Evolutionary conservation across 139 green algal species (phyloP).

Genomic region (Chlorella sp.): DNA sequence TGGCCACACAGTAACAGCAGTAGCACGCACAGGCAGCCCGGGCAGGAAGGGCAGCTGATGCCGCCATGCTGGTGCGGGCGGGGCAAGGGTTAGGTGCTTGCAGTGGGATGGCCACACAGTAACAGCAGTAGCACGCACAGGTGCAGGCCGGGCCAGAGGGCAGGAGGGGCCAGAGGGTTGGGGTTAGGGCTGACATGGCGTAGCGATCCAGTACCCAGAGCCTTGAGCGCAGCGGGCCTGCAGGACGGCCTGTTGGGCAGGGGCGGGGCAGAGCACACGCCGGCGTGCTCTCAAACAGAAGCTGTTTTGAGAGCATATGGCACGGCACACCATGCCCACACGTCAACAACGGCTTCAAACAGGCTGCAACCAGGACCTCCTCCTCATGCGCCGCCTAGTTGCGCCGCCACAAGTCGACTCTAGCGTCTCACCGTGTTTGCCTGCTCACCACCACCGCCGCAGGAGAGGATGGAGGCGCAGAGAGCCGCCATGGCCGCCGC

Average conservation of each 20-base stretch:
- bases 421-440: neutral
- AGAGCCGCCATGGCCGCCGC: neutral
- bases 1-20: too few relatives aligned
- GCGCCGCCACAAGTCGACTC: neutral
- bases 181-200: neutral
- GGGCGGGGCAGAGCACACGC: too few relatives aligned
- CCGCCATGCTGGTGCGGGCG: constrained; percentile 42
- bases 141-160: too few relatives aligned
- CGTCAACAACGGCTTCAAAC: too few relatives aligned
- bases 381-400: too few relatives aligned
- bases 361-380: too few relatives aligned
- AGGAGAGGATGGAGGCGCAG: neutral
- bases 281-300: too few relatives aligned
- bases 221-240: too few relatives aligned
- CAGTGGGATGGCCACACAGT: too few relatives aligned
- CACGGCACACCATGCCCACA: neutral
- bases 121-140: neutral
- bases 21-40: too few relatives aligned
- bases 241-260: too few relatives aligned
- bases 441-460: neutral
- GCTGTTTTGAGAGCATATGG: neutral
- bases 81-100: neutral
- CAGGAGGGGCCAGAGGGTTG: neutral
- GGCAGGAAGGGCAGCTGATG: constrained; percentile 42
- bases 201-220: too few relatives aligned